Percentiles rank a stretch among this genome's conserved stretches.
Evolutionary conservation across 192 early-diverging fungal genomes (phyloP).

Genomic region (Obelidium mucronatum): DNA sequence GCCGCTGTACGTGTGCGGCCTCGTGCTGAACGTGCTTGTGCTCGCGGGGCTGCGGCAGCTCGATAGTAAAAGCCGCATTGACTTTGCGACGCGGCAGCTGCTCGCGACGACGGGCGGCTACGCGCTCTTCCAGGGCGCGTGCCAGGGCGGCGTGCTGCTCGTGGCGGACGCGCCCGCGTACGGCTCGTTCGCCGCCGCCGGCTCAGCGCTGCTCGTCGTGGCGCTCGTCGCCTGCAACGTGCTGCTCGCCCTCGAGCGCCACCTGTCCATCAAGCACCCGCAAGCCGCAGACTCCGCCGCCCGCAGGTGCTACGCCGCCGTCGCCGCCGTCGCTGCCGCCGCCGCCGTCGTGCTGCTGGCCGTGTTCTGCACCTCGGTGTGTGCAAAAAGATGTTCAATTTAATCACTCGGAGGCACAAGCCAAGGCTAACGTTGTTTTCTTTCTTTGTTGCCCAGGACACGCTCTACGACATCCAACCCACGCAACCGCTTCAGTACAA

Average conservation of each 20-base stretch:
- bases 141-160: conserved; percentile 6
- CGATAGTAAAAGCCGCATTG: background rate
- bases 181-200: conserved; percentile 8
- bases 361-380: background rate
- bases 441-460: too few relatives aligned
- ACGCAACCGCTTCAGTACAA: too few relatives aligned
- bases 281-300: background rate
- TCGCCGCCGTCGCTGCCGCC: background rate
- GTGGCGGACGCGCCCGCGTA: background rate
- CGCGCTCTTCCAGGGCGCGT: background rate
- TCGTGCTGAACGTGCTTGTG: conserved; percentile 5
- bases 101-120: background rate
- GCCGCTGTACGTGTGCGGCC: background rate
- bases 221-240: background rate
- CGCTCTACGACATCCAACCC: too few relatives aligned
- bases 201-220: background rate
- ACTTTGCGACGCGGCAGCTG: too few relatives aligned
- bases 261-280: background rate
- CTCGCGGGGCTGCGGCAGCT: background rate
- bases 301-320: background rate
- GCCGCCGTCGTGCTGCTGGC: background rate
- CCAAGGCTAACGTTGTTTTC: background rate
- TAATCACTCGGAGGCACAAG: background rate
- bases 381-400: background rate
- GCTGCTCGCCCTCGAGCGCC: conserved; percentile 1